A percentile compares a stretch with the other conserved stretches of the same genome.
Evolutionary conservation across 139 green algal species (phyloP).

Genomic region (Coelastrella sp.): DNA sequence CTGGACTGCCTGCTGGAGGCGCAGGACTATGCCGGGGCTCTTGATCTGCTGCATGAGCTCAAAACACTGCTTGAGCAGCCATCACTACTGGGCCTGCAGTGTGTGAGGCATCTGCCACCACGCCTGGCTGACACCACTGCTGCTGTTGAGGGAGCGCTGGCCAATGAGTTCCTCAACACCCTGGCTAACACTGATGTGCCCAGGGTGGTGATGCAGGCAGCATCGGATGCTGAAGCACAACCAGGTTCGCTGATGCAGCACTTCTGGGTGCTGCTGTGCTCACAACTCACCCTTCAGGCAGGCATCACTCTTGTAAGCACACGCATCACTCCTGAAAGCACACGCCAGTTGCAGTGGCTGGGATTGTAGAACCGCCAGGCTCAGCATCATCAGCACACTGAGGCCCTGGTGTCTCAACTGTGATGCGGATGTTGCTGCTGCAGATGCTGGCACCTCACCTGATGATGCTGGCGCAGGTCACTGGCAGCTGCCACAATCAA

Average conservation of each 20-base stretch:
- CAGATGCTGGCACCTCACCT: slow-evolving; percentile 9
- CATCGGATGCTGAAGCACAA: slow-evolving; percentile 33
- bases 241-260: neutral
- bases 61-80: slow-evolving; percentile 53
- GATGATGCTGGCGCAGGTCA: neutral
- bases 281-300: neutral
- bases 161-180: slow-evolving; percentile 59
- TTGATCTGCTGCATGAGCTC: slow-evolving; percentile 81
- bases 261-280: neutral
- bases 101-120: slow-evolving; percentile 59
- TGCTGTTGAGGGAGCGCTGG: slow-evolving; percentile 57
- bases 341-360: neutral
- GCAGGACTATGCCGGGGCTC: slow-evolving; percentile 78
- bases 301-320: neutral
- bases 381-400: too few species aligned
- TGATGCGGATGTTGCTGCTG: neutral
- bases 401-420: too few species aligned
- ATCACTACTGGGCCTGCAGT: slow-evolving; percentile 59
- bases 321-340: neutral
- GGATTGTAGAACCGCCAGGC: too few species aligned
- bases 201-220: slow-evolving; percentile 14
- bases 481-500: slow-evolving; percentile 14
- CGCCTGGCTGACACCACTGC: slow-evolving; percentile 62
- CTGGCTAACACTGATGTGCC: neutral
- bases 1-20: slow-evolving; percentile 78